Percentiles rank a stretch among this genome's conserved stretches.
phyloP scores from a whole-genome alignment of 2,329 filamentous ascomycete genomes.

The Alternaria arborescens region DNA sequence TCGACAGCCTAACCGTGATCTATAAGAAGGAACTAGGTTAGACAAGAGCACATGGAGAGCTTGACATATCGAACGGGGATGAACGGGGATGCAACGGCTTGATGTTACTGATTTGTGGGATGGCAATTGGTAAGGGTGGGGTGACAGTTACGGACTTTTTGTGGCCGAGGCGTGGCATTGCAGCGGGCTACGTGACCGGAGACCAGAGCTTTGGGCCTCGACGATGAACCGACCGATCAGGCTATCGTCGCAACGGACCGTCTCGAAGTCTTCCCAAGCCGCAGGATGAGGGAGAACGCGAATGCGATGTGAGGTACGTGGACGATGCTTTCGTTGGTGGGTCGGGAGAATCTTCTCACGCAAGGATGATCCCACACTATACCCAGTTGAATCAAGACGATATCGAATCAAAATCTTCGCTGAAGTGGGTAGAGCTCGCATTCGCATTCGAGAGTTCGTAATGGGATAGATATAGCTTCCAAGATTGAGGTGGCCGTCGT shows the following conservation, averaged over 20 bases:
- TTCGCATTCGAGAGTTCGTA: constrained; percentile 18
- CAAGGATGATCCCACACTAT: constrained; percentile 15
- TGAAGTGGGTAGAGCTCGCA: constrained; percentile 15
- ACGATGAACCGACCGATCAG: constrained; percentile 15
- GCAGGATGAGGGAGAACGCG: constrained; percentile 14
- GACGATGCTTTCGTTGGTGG: constrained; percentile 15
- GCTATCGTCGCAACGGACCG: constrained; percentile 12
- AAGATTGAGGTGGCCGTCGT: neutral
- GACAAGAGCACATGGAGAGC: neutral
- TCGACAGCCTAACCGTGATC: constrained; percentile 42
- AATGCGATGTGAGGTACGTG: constrained; percentile 17
- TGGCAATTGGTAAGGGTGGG: constrained; percentile 13
- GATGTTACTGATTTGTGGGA: constrained; percentile 6
- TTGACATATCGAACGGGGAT: neutral
- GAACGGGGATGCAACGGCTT: neutral
- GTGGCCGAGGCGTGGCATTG: constrained; percentile 50
- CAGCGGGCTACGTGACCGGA: constrained; percentile 13
- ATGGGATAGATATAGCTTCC: neutral
- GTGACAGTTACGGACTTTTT: constrained; percentile 42
- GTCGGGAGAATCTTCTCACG: constrained; percentile 7
- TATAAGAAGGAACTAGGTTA: constrained; percentile 10
- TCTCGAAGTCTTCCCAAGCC: constrained; percentile 6
- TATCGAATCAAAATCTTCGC: neutral
- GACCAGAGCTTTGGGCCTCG: constrained; percentile 17
- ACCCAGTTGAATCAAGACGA: constrained; percentile 3